Evolutionary conservation across 2,329 filamentous ascomycete genomes (phyloP).

Genomic region (Chaetoscypha palmicola): DNA sequence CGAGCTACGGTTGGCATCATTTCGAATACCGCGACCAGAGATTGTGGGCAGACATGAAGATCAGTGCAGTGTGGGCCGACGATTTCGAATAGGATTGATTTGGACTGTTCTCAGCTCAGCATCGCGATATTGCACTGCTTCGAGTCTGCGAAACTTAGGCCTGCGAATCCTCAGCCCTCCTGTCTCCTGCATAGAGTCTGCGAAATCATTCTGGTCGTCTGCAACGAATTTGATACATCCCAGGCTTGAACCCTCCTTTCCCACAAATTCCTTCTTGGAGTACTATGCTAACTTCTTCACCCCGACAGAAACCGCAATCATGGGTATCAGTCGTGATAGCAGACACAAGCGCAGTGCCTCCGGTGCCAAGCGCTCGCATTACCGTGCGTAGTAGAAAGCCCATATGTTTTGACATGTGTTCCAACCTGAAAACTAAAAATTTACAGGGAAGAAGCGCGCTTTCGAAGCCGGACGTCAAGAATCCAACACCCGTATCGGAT

Average conservation of each 20-base stretch:
- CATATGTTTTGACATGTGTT: conserved; percentile 62
- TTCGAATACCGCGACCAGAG: conserved; percentile 10
- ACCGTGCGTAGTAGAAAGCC: conserved; percentile 72
- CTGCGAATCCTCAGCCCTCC: not conserved
- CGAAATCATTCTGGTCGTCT: conserved; percentile 6
- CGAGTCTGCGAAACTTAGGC: conserved; percentile 5
- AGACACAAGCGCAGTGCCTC: conserved; percentile 99
- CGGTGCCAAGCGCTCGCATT: conserved; percentile 94
- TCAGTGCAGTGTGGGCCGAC: not conserved
- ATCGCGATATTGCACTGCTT: not conserved
- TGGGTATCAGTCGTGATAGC: conserved; percentile 99
- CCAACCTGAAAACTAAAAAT: conserved; percentile 57
- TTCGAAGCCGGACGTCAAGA: conserved; percentile 99
- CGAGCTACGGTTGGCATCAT: not conserved
- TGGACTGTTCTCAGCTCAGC: conserved; percentile 1
- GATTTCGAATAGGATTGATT: not conserved
- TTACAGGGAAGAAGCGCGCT: conserved; percentile 85
- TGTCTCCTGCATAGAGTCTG: not conserved
- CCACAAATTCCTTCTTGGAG: conserved; percentile 1
- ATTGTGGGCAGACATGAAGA: conserved; percentile 2
- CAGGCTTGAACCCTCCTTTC: not conserved
- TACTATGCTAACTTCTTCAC: conserved; percentile 25
- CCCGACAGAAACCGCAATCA: conserved; percentile 65
- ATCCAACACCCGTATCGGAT: conserved; percentile 97
- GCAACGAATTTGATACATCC: not conserved